These are phyloP conservation scores for Bretziella fagacearum DNA, from an alignment of 2,329 filamentous ascomycete species.

Conservation along the genomic window DNA sequence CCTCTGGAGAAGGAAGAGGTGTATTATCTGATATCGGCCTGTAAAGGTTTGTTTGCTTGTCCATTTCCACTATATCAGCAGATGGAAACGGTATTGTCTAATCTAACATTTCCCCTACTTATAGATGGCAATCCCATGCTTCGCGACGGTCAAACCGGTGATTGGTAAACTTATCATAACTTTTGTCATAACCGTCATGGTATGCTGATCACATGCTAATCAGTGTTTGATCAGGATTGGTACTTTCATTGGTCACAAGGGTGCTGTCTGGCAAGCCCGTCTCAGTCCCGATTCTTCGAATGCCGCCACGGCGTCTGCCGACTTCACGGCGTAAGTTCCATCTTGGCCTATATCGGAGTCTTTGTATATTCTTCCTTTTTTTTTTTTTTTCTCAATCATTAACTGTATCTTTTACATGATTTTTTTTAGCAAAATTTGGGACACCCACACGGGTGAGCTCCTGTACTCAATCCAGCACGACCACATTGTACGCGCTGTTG, in stretches of 20 bases:
- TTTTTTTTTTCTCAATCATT: not conserved
- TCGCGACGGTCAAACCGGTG: constrained; percentile 83
- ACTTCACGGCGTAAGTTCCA: constrained; percentile 68
- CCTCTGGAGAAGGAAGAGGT: constrained; percentile 63
- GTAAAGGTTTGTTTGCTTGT: constrained; percentile 46
- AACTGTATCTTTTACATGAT: constrained; percentile 20
- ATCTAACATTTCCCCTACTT: no score
- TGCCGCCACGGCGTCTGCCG: constrained; percentile 84
- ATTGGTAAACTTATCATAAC: constrained; percentile 50
- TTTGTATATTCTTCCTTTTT: not conserved
- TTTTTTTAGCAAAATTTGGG: constrained; percentile 68
- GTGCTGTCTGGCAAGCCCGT: constrained; percentile 90
- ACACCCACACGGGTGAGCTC: constrained; percentile 83
- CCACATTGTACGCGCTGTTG: constrained; percentile 87
- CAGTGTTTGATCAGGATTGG: constrained; percentile 52
- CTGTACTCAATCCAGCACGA: constrained; percentile 76
- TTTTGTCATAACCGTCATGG: not conserved
- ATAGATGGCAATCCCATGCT: constrained; percentile 96
- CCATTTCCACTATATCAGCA: no score
- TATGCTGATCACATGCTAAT: not conserved
- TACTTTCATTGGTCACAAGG: constrained; percentile 95
- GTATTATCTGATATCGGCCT: constrained; percentile 86
- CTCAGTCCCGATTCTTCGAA: constrained; percentile 75
- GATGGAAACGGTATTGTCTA: not conserved
- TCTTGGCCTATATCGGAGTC: not conserved